phyloP scores from a whole-genome alignment of 169 alveolate genomes.

The Eimeria praecox region DNA sequence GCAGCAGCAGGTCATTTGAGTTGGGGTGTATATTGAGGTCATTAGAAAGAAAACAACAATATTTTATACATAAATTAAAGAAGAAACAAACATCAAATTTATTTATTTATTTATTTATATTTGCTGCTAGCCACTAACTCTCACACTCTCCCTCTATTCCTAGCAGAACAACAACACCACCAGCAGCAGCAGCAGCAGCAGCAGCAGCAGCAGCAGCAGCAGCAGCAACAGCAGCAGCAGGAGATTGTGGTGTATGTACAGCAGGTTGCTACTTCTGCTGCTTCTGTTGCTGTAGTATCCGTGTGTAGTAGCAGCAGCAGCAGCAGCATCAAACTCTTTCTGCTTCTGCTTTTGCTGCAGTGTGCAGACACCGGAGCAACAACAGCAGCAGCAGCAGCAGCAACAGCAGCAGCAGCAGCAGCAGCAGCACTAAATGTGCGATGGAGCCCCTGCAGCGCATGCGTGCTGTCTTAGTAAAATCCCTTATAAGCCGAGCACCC shows the following conservation, averaged over 20 bases:
- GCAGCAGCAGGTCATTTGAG: neutral
- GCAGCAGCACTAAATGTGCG: neutral
- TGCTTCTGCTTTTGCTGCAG: neutral
- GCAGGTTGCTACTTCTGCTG: neutral
- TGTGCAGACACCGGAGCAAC: neutral
- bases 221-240: neutral
- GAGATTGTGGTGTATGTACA: neutral
- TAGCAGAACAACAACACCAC: too few relatives aligned
- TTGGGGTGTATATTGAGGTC: neutral
- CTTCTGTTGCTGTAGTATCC: too few relatives aligned
- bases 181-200: too few relatives aligned
- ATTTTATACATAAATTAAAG: neutral
- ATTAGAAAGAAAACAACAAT: neutral
- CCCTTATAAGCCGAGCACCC: neutral
- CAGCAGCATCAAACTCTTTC: neutral
- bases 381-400: neutral
- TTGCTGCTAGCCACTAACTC: too few relatives aligned
- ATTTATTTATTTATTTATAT: neutral
- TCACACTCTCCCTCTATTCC: too few relatives aligned
- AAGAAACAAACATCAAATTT: too few relatives aligned
- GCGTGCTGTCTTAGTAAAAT: neutral
- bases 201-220: too few relatives aligned
- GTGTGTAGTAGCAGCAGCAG: too few relatives aligned
- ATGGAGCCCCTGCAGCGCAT: constrained; percentile 13
- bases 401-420: neutral